Conservation (phyloP, 2,329 filamentous ascomycete species). For the Scolecobasidium constrictum region DNA sequence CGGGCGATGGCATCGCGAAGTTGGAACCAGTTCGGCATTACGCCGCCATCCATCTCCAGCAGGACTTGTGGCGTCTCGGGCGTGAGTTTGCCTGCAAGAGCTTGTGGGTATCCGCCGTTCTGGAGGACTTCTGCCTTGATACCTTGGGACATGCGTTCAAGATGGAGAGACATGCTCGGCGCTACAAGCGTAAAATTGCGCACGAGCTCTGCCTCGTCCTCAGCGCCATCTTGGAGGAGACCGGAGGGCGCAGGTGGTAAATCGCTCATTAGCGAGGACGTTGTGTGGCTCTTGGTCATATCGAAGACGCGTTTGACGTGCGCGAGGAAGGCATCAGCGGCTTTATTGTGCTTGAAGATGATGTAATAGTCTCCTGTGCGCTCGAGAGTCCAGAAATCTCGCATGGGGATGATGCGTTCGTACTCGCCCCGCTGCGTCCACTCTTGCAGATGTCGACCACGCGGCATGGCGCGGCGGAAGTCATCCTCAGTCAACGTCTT, state of each 20-base stretch:
- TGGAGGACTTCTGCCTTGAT: conserved; percentile 1
- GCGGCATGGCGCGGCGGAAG: conserved; percentile 52
- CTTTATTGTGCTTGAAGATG: conserved; percentile 45
- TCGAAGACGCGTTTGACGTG: conserved; percentile 37
- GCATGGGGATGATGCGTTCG: conserved; percentile 43
- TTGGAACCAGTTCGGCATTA: conserved; percentile 7
- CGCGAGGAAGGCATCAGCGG: conserved; percentile 46
- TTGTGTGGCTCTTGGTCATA: conserved; percentile 28
- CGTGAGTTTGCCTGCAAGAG: neutral
- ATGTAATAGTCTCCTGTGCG: conserved; percentile 51
- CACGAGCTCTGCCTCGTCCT: conserved; percentile 28
- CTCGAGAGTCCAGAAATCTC: conserved; percentile 48
- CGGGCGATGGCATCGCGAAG: conserved; percentile 1
- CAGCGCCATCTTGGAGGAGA: conserved; percentile 22
- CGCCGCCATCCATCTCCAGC: conserved; percentile 1
- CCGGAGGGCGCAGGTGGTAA: conserved; percentile 24
- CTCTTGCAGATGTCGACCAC: conserved; percentile 48
- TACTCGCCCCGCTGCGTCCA: conserved; percentile 36
- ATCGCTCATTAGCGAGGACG: conserved; percentile 22
- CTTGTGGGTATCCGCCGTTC: conserved; percentile 7
- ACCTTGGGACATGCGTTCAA: neutral
- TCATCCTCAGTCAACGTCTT: conserved; percentile 51
- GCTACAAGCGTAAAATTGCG: conserved; percentile 36
- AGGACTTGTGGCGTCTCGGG: conserved; percentile 7
- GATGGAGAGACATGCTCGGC: conserved; percentile 17